Evolutionary conservation across 495 filamentous ascomycete genomes (phyloP).

Genomic region (Chaetomium fimeti): DNA sequence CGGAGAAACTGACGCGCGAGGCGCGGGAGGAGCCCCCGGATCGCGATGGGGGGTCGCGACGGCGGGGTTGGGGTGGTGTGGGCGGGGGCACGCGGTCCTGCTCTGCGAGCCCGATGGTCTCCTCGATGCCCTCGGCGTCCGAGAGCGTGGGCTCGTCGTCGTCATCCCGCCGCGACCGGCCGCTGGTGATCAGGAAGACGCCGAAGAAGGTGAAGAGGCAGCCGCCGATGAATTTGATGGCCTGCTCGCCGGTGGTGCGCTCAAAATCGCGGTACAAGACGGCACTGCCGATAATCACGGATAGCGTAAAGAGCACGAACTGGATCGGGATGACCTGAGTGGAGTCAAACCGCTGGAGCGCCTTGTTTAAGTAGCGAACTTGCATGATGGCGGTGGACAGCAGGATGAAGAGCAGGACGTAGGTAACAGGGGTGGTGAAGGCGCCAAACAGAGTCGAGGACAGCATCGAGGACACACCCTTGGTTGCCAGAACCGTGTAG

Average conservation of each 20-base stretch:
- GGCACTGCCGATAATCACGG: constrained; percentile 90
- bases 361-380: constrained; percentile 93
- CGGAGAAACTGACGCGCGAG: constrained; percentile 41
- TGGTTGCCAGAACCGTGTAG: constrained; percentile 93
- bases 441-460: constrained; percentile 83
- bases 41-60: constrained; percentile 4
- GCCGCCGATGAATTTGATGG: constrained; percentile 81
- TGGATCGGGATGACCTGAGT: constrained; percentile 97
- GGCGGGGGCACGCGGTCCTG: constrained; percentile 34
- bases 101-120: constrained; percentile 49
- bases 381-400: constrained; percentile 87
- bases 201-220: constrained; percentile 89
- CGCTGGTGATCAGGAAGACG: constrained; percentile 88
- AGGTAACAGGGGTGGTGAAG: constrained; percentile 88
- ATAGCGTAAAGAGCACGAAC: constrained; percentile 94
- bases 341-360: constrained; percentile 89
- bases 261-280: constrained; percentile 93
- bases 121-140: constrained; percentile 53
- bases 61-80: constrained; percentile 12
- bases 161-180: constrained; percentile 48
- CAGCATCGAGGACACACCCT: constrained; percentile 91
- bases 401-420: constrained; percentile 73
- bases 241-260: constrained; percentile 64
- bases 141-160: constrained; percentile 54
- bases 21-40: constrained; percentile 42